phyloP scores from a whole-genome alignment of 2,329 filamentous ascomycete species.

The Claviceps africana region DNA sequence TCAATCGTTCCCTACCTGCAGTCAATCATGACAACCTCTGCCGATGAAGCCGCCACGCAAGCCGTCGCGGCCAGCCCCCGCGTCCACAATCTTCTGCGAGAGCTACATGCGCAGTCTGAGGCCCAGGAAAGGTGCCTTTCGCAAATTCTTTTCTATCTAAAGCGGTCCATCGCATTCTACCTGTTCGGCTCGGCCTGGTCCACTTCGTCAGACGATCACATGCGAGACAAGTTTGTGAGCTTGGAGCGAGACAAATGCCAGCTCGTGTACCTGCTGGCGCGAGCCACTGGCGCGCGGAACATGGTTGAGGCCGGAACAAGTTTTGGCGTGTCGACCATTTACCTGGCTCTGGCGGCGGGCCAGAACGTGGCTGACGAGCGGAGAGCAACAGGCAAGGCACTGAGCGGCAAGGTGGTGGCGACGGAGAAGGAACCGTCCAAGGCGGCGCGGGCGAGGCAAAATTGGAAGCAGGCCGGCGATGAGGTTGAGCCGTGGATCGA shows the following conservation, averaged over 20 bases:
- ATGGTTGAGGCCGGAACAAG: conserved; percentile 48
- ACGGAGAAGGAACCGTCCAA: conserved; percentile 46
- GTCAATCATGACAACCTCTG: neutral
- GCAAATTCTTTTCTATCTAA: conserved; percentile 15
- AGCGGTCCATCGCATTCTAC: conserved; percentile 11
- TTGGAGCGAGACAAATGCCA: conserved; percentile 44
- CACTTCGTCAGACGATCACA: conserved; percentile 19
- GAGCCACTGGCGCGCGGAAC: conserved; percentile 31
- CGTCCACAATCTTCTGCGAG: conserved; percentile 13
- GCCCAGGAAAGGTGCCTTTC: conserved; percentile 14
- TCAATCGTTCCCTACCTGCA: neutral
- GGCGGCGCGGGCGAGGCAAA: conserved; percentile 31
- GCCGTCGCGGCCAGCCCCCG: conserved; percentile 13
- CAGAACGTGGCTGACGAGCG: conserved; percentile 24
- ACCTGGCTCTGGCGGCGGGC: conserved; percentile 42
- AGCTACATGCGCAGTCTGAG: conserved; percentile 15
- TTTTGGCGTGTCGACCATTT: conserved; percentile 49
- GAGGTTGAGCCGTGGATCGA: conserved; percentile 38
- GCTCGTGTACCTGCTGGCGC: conserved; percentile 39
- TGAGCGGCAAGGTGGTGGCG: conserved; percentile 32
- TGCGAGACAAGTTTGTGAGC: conserved; percentile 43
- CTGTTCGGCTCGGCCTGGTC: conserved; percentile 12
- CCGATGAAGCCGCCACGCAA: conserved; percentile 7
- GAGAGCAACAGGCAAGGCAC: conserved; percentile 2
- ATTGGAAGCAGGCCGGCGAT: conserved; percentile 39